Evolutionary conservation across 441 rosid genomes (phyloP).

Genomic region (Adansonia grandidieri): DNA sequence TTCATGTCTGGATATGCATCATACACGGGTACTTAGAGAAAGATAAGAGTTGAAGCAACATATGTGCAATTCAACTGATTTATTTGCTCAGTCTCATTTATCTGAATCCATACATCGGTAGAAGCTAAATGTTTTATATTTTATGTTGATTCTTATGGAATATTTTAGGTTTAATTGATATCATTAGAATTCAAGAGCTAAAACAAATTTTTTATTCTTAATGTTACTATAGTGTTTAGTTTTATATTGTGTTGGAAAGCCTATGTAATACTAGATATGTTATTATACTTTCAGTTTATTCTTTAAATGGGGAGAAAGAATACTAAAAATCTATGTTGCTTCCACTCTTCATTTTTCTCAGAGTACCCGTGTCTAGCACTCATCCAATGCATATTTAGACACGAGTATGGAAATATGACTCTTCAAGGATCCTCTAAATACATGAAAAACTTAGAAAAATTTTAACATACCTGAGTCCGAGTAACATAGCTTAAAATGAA

Average conservation of each 20-base stretch:
- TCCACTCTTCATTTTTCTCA: neutral
- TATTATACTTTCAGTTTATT: neutral
- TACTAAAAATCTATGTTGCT: constrained; percentile 1
- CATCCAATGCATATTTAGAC: too few relatives aligned
- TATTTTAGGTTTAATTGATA: neutral
- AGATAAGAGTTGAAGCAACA: too few relatives aligned
- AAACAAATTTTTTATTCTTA: constrained; percentile 9
- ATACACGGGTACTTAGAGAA: too few relatives aligned
- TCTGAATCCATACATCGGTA: neutral
- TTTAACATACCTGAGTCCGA: too few relatives aligned
- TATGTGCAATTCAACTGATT: neutral
- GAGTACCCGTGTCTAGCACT: too few relatives aligned
- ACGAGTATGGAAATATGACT: too few relatives aligned
- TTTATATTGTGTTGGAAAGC: neutral
- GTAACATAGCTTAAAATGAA: too few relatives aligned
- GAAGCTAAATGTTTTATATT: neutral
- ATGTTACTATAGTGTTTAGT: neutral
- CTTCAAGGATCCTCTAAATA: too few relatives aligned
- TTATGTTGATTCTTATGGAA: constrained; percentile 14
- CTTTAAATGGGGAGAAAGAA: neutral
- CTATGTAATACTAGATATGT: neutral
- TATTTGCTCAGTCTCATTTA: neutral
- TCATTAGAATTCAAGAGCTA: constrained; percentile 5
- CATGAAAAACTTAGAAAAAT: too few relatives aligned
- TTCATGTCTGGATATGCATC: too few relatives aligned